Percentiles rank a stretch among this genome's conserved stretches.
These are phyloP conservation scores for Dendrobium nobile DNA, from an alignment of 106 monocot species.

Conservation along the genomic window DNA sequence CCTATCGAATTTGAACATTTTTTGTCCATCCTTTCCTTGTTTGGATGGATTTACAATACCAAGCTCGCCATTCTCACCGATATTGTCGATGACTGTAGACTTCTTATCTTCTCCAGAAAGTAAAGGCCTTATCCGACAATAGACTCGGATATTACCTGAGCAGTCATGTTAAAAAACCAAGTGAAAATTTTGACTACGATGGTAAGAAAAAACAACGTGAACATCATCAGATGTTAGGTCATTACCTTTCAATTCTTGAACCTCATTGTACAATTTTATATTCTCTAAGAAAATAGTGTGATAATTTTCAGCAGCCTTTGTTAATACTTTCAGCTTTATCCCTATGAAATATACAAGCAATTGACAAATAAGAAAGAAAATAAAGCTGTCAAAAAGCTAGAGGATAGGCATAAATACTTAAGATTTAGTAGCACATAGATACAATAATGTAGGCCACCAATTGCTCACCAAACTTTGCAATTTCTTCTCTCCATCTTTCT, in stretches of 20 bases:
- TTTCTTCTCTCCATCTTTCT: constrained; percentile 37
- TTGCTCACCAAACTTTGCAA: constrained; percentile 38
- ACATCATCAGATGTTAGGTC: neutral
- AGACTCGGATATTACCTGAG: constrained; percentile 78
- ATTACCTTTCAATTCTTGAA: constrained; percentile 78
- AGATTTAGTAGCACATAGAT: neutral
- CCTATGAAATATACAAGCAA: constrained; percentile 22
- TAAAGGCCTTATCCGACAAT: constrained; percentile 77
- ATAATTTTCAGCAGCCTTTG: constrained; percentile 48
- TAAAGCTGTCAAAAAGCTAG: neutral
- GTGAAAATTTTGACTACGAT: neutral
- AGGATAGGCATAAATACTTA: neutral
- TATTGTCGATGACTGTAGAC: constrained; percentile 38
- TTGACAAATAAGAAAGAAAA: neutral
- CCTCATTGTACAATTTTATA: constrained; percentile 55
- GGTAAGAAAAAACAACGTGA: neutral
- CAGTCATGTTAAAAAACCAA: constrained; percentile 5
- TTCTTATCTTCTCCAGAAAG: constrained; percentile 40
- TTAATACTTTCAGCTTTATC: constrained; percentile 41
- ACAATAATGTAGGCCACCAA: neutral
- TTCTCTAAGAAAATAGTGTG: constrained; percentile 58
- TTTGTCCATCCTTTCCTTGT: constrained; percentile 60
- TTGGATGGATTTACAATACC: constrained; percentile 59
- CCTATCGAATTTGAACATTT: constrained; percentile 67
- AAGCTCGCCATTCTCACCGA: constrained; percentile 77